Base-by-base conservation (phyloP, 2,329 filamentous ascomycete genomes). In the Mariannaea sp. region DNA sequence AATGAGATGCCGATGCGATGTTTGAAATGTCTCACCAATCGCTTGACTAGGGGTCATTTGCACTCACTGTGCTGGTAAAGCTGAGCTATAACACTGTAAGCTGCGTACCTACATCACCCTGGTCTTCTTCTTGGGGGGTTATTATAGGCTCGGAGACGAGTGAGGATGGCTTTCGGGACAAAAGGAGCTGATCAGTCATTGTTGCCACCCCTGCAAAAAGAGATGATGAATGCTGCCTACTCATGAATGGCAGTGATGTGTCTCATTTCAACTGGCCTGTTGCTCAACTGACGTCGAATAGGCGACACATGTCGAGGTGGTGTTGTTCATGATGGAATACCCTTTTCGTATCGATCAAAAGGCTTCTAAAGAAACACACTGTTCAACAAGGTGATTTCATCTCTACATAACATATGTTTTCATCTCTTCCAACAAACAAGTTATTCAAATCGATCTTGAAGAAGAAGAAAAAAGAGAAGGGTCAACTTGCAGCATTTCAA, bases 21-120 rank as follows among this genome's bases (percentile, higher is more conserved):
- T 53, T 24, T 52, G 38, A 42, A 24, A 55, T 56, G 52, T 49
- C 48, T 49, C 49, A 47, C 49, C 30, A 38, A 41, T 45, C 39
- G 46, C 59, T 57, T 55, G n/a, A n/a, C n/a, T n/a, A n/a, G n/a
- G n/a, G n/a, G n/a, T n/a, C n/a, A n/a, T n/a, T n/a, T n/a, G n/a
- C n/a, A n/a, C 51, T 56, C 55, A 42, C 27, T 29, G 14, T n/a
- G 27, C 17, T 10, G 26, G 42, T 7, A 29, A 14, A 12, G n/a
- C 20, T 30, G 39, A 41, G 43, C 26, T 39, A 14, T 22, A 35
- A 17, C n/a, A n/a, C n/a, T n/a, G n/a, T 14, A 12, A 27, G 13
- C 16, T 40, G 3, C 7, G 36, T 24, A 35, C 45, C 16, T 32
- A 22, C 13, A 19, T 19, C 22, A n/a, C 9, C 7, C 35, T 24